These are phyloP conservation scores for Kluyveromyces lactis DNA, from an alignment of 805 yeast genomes.

Conservation along the genomic window DNA sequence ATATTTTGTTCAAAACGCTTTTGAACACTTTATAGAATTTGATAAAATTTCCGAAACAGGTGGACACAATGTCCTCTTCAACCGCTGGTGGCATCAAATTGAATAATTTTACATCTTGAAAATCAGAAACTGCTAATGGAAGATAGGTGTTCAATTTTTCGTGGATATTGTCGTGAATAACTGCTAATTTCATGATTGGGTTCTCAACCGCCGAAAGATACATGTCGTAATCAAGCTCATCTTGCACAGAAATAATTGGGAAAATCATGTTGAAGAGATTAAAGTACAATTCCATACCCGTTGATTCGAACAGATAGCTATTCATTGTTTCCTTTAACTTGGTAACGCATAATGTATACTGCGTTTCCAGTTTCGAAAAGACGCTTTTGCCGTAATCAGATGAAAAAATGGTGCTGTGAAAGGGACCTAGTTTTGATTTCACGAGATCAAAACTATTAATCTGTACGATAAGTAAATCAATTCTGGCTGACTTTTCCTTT, in stretches of 20 bases:
- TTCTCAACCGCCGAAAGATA: conserved; percentile 61
- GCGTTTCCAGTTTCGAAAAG: conserved; percentile 23
- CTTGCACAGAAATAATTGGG: conserved; percentile 41
- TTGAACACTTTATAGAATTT: conserved; percentile 31
- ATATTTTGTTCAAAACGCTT: conserved; percentile 28
- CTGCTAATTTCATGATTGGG: conserved; percentile 35
- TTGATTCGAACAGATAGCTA: conserved; percentile 38
- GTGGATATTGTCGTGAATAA: conserved; percentile 39
- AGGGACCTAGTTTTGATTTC: conserved; percentile 41
- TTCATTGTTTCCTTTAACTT: conserved; percentile 39
- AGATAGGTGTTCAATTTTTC: conserved; percentile 34
- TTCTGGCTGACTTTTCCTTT: conserved; percentile 18
- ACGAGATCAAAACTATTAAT: conserved; percentile 56
- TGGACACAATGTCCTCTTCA: conserved; percentile 45
- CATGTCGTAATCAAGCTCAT: conserved; percentile 51
- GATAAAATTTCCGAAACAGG: conserved; percentile 43
- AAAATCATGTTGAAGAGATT: conserved; percentile 67
- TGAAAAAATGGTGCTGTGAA: conserved; percentile 28
- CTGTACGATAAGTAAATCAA: conserved; percentile 33
- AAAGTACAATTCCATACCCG: conserved; percentile 50
- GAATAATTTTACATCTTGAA: conserved; percentile 46
- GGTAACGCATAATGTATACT: conserved; percentile 22
- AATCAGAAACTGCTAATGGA: conserved; percentile 54
- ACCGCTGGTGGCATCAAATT: conserved; percentile 57
- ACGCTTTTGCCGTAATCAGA: conserved; percentile 21